Conservation (phyloP, 306 rosid genomes). For the Inga leiocalycina region DNA sequence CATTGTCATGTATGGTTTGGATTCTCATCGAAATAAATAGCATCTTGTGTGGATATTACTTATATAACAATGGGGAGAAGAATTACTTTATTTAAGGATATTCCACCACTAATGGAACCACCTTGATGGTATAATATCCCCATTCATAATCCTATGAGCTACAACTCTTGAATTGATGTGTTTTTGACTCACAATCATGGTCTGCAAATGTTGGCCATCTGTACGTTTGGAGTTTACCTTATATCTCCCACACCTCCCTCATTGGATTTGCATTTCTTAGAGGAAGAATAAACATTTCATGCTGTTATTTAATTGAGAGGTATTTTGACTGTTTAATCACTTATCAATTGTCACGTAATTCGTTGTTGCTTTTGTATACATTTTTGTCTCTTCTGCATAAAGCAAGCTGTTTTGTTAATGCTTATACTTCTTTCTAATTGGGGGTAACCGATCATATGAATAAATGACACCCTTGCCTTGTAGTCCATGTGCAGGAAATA, state of each 20-base stretch:
- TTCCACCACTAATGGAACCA: constrained; percentile 15
- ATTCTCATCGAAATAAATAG: constrained; percentile 29
- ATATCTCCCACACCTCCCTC: constrained; percentile 11
- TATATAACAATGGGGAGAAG: background rate
- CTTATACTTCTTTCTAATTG: background rate
- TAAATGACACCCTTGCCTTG: background rate
- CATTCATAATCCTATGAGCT: background rate
- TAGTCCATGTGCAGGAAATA: background rate
- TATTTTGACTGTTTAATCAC: constrained; percentile 13
- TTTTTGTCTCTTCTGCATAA: background rate
- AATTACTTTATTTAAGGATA: background rate
- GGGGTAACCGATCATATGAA: background rate
- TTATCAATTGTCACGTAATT: background rate
- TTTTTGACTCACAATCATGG: background rate
- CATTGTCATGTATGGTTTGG: constrained; percentile 24
- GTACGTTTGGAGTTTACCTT: constrained; percentile 1
- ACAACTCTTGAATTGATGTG: constrained; percentile 20
- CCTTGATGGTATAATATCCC: constrained; percentile 19
- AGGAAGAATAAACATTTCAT: background rate
- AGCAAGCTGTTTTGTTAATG: background rate
- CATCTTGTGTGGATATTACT: constrained; percentile 29
- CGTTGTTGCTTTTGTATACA: background rate
- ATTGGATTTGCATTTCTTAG: constrained; percentile 6
- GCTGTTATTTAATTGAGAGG: constrained; percentile 12
- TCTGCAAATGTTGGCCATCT: constrained; percentile 28